Conservation (phyloP, 2,329 filamentous ascomycete genomes). For the Penicillium polonicum region DNA sequence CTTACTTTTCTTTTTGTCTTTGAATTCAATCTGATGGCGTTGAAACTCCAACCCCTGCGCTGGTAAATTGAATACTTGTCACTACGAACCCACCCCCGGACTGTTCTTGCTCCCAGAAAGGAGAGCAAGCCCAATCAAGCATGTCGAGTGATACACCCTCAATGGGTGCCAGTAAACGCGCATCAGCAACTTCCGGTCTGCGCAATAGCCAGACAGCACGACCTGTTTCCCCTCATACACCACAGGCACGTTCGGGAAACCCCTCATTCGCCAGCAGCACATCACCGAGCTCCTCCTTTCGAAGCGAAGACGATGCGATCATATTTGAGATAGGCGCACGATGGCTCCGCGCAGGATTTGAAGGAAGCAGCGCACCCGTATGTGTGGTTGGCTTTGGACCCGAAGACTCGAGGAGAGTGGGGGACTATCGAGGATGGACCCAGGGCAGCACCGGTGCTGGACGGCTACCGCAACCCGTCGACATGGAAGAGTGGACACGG, state of each 20-base stretch:
- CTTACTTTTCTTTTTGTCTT: neutral
- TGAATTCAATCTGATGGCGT: slow-evolving; percentile 11
- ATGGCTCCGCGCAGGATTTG: slow-evolving; percentile 77
- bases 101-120: slow-evolving; percentile 11
- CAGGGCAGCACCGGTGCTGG: slow-evolving; percentile 53
- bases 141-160: slow-evolving; percentile 25
- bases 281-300: slow-evolving; percentile 57
- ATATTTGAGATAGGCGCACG: slow-evolving; percentile 81
- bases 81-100: slow-evolving; percentile 1
- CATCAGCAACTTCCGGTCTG: slow-evolving; percentile 28
- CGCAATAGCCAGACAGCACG: slow-evolving; percentile 32
- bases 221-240: slow-evolving; percentile 60
- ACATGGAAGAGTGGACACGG: slow-evolving; percentile 46
- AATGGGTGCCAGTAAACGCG: slow-evolving; percentile 27
- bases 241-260: slow-evolving; percentile 50
- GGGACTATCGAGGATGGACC: slow-evolving; percentile 75
- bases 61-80: slow-evolving; percentile 9
- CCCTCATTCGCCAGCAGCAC: slow-evolving; percentile 56
- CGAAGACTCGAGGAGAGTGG: slow-evolving; percentile 71
- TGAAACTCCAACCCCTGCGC: neutral
- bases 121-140: slow-evolving; percentile 13
- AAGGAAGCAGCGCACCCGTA: slow-evolving; percentile 72
- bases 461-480: slow-evolving; percentile 24
- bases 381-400: slow-evolving; percentile 73
- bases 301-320: slow-evolving; percentile 77